Percentiles rank a stretch among this genome's conserved stretches.
Conservation (phyloP, 352 stramenopile genomes). For the Pythium volutum region DNA sequence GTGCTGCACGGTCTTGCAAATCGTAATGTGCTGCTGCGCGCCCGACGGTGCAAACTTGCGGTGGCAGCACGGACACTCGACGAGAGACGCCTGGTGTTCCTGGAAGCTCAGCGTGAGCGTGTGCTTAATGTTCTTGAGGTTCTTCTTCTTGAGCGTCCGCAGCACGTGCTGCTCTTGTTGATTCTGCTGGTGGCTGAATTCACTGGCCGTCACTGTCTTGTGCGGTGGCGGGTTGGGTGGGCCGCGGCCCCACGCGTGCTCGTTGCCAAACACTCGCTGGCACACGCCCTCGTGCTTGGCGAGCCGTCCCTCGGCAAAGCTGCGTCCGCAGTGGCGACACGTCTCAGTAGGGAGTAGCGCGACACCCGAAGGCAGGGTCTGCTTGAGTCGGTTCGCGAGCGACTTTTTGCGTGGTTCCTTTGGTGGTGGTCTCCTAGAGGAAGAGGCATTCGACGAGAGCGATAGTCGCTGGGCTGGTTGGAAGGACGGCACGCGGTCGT, state of each 20-base stretch:
- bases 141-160: slow-evolving; percentile 19
- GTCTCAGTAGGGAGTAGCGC: slow-evolving; percentile 40
- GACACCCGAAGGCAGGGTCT: slow-evolving; percentile 10
- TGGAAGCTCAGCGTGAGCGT: slow-evolving; percentile 69
- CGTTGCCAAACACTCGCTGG: slow-evolving; percentile 71
- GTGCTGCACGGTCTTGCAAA: slow-evolving; percentile 82
- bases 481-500: slow-evolving; percentile 8
- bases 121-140: slow-evolving; percentile 35
- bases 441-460: not conserved
- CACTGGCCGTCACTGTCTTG: slow-evolving; percentile 5
- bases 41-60: slow-evolving; percentile 81
- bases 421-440: not conserved
- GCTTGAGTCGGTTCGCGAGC: slow-evolving; percentile 15
- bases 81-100: slow-evolving; percentile 74
- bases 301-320: slow-evolving; percentile 76
- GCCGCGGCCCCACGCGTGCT: slow-evolving; percentile 72
- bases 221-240: not conserved
- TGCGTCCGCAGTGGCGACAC: slow-evolving; percentile 72
- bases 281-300: slow-evolving; percentile 83
- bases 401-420: not conserved
- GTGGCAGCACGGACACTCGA: slow-evolving; percentile 76
- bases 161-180: slow-evolving; percentile 18
- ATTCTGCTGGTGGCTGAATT: not conserved
- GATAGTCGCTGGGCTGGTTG: not conserved
- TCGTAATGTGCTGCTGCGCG: slow-evolving; percentile 81